A percentile compares a stretch with the other conserved stretches of the same genome.
phyloP scores from a whole-genome alignment of 176 grass and related monocot genomes.

The Tillandsia fasciculata region DNA sequence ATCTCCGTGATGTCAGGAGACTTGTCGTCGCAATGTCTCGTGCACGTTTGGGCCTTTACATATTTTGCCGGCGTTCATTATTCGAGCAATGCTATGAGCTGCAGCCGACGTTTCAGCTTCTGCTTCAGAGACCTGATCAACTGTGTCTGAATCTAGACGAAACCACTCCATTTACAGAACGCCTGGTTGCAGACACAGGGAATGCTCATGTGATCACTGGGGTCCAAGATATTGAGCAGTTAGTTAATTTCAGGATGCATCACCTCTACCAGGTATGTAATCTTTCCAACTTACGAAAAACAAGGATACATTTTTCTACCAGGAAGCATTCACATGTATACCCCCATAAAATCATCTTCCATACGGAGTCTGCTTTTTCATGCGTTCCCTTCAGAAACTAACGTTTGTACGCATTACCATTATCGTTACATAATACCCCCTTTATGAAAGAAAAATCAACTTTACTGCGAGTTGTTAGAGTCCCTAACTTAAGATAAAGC shows the following conservation, averaged over 20 bases:
- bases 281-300: background rate
- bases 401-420: background rate
- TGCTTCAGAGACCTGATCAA: slow-evolving; percentile 76
- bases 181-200: slow-evolving; percentile 52
- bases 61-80: slow-evolving; percentile 69
- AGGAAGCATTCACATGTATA: no score
- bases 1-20: slow-evolving; percentile 91
- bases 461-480: no score
- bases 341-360: no score
- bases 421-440: no score
- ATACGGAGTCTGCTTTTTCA: no score
- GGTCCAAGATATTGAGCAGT: slow-evolving; percentile 64
- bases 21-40: slow-evolving; percentile 94
- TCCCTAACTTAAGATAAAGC: no score
- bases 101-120: slow-evolving; percentile 82
- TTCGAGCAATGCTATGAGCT: slow-evolving; percentile 97
- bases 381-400: background rate
- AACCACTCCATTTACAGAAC: slow-evolving; percentile 64
- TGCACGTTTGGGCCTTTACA: slow-evolving; percentile 77
- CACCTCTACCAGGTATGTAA: slow-evolving; percentile 61
- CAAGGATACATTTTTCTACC: no score
- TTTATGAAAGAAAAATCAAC: no score
- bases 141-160: slow-evolving; percentile 79
- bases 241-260: slow-evolving; percentile 83
- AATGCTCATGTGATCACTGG: slow-evolving; percentile 47